These are phyloP conservation scores for Galerina sulciceps DNA, from an alignment of 768 basidiomycete species.

Conservation along the genomic window DNA sequence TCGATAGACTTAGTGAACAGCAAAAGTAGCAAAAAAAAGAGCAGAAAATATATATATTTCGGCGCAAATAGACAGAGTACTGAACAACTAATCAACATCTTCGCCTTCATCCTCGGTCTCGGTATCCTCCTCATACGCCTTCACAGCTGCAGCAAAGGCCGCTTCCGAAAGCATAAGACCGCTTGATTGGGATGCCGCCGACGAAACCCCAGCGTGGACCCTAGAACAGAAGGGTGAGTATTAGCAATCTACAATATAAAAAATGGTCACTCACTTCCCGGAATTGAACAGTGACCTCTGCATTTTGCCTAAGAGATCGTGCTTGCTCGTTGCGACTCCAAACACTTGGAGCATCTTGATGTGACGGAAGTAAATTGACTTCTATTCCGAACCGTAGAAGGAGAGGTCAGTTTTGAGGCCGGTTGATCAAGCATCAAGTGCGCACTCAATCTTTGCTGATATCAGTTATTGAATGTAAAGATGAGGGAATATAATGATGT, in stretches of 20 bases:
- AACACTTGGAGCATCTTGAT: not conserved
- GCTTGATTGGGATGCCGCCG: not conserved
- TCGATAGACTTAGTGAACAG: not conserved
- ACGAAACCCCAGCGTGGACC: not conserved
- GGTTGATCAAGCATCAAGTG: slow-evolving; percentile 2
- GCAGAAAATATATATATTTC: not conserved
- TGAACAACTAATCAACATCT: not conserved
- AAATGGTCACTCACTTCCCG: not conserved
- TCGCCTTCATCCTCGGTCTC: slow-evolving; percentile 1
- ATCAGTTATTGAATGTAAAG: no score
- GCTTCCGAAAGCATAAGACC: not conserved
- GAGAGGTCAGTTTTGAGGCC: not conserved
- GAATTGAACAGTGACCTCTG: not conserved
- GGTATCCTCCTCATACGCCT: not conserved
- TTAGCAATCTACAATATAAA: not conserved
- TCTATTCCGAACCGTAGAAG: not conserved
- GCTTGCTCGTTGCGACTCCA: not conserved
- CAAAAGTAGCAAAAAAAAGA: not conserved
- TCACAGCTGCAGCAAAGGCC: not conserved
- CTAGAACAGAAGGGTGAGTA: not conserved
- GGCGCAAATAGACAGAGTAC: no score
- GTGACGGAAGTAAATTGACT: not conserved
- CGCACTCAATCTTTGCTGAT: not conserved
- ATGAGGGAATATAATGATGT: no score
- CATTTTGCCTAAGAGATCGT: not conserved